phyloP scores from a whole-genome alignment of 2,329 filamentous ascomycete genomes.

The Colletotrichum sansevieriae region DNA sequence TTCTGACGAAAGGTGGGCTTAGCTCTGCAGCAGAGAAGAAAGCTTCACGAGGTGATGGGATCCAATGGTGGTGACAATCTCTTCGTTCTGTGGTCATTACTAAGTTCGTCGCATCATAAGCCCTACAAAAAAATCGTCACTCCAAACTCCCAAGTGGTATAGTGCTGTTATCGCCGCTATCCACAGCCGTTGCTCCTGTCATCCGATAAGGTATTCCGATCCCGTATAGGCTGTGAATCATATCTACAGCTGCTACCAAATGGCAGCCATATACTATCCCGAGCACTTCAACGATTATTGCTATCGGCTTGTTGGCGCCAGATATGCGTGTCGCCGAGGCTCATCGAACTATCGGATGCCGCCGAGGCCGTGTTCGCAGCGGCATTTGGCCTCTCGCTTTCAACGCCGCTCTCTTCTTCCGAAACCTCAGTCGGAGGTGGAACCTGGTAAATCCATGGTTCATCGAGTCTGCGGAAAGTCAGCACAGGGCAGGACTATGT shows the following conservation, averaged over 20 bases:
- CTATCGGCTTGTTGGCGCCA: constrained; percentile 54
- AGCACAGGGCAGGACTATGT: constrained; percentile 12
- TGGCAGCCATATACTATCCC: neutral
- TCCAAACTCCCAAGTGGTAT: constrained; percentile 24
- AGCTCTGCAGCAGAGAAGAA: neutral
- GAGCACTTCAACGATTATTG: neutral
- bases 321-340: constrained; percentile 64
- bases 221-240: constrained; percentile 21
- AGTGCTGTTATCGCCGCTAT: constrained; percentile 27
- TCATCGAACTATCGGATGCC: constrained; percentile 59
- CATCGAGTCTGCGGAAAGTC: constrained; percentile 65
- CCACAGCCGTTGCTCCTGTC: constrained; percentile 9
- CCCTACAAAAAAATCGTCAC: neutral
- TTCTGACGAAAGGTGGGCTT: no score
- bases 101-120: neutral
- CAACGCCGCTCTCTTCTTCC: constrained; percentile 32
- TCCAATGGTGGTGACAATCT: neutral
- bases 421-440: constrained; percentile 56
- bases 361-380: constrained; percentile 44
- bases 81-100: neutral
- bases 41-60: neutral
- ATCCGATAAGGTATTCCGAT: neutral
- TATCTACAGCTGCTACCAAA: constrained; percentile 28
- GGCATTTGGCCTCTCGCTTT: constrained; percentile 23
- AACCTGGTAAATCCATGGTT: constrained; percentile 76